A percentile compares a stretch with the other conserved stretches of the same genome.
phyloP scores from a whole-genome alignment of 2,329 filamentous ascomycete species.

The Trichocomaceae sp. region DNA sequence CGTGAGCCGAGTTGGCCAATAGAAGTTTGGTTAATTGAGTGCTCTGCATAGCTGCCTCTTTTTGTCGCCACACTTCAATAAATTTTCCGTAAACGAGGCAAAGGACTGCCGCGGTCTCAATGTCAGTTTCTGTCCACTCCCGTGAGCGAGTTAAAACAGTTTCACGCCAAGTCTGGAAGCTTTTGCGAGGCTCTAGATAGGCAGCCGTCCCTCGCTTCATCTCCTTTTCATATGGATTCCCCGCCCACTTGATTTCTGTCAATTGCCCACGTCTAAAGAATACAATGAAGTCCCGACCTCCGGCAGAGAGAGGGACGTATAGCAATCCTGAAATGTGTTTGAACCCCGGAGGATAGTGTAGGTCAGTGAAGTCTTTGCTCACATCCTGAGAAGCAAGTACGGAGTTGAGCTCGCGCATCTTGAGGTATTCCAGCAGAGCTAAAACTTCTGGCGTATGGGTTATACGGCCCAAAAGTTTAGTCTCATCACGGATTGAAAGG shows the following conservation, averaged over 20 bases:
- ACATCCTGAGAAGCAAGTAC: slow-evolving; percentile 76
- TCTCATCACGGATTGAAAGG: slow-evolving; percentile 78
- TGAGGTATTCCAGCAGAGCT: slow-evolving; percentile 76
- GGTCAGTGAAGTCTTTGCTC: slow-evolving; percentile 67
- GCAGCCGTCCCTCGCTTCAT: slow-evolving; percentile 64
- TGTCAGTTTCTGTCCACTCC: slow-evolving; percentile 83
- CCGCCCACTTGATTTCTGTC: slow-evolving; percentile 77
- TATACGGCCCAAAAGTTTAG: slow-evolving; percentile 71
- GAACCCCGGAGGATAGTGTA: slow-evolving; percentile 74
- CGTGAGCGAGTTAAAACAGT: slow-evolving; percentile 73
- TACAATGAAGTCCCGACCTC: slow-evolving; percentile 77
- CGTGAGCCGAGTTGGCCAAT: slow-evolving; percentile 82
- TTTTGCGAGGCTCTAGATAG: slow-evolving; percentile 67
- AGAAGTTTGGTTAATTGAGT: slow-evolving; percentile 73
- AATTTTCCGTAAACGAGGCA: slow-evolving; percentile 85
- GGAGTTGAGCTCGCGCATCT: slow-evolving; percentile 65
- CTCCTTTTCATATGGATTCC: slow-evolving; percentile 76
- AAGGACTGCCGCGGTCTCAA: slow-evolving; percentile 80
- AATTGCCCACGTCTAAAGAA: slow-evolving; percentile 77
- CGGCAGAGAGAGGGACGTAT: slow-evolving; percentile 70
- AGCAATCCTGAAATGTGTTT: slow-evolving; percentile 69
- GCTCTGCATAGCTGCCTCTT: slow-evolving; percentile 74
- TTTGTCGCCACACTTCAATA: slow-evolving; percentile 88
- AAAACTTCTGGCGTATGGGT: slow-evolving; percentile 75
- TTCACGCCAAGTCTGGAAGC: slow-evolving; percentile 75